phyloP scores from a whole-genome alignment of 1,284 basidiomycete genomes.

The Tetrapyrgos nigripes region DNA sequence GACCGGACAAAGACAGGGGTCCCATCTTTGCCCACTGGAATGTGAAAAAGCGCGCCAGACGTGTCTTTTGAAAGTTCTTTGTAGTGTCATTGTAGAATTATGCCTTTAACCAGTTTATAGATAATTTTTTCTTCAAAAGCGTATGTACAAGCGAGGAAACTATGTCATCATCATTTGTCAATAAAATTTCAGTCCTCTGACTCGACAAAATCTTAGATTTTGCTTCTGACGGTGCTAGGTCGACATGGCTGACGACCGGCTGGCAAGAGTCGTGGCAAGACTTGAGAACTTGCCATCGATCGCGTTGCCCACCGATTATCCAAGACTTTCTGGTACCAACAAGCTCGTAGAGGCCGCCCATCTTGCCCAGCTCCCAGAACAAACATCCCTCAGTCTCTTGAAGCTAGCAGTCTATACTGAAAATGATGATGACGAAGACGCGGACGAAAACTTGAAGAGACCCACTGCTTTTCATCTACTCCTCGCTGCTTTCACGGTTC shows the following conservation, averaged over 20 bases:
- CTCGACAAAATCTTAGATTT: not conserved
- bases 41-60: too few relatives aligned
- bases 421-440: slow-evolving; percentile 63
- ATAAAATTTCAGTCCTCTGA: not conserved
- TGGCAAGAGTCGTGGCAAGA: slow-evolving; percentile 63
- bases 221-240: not conserved
- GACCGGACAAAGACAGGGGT: too few relatives aligned
- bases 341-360: slow-evolving; percentile 84
- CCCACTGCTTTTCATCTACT: slow-evolving; percentile 94
- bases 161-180: not conserved
- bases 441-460: slow-evolving; percentile 43
- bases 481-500: slow-evolving; percentile 88
- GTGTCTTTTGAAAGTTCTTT: too few relatives aligned
- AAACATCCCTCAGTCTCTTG: slow-evolving; percentile 72
- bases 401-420: slow-evolving; percentile 81
- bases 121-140: too few relatives aligned
- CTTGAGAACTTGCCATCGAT: slow-evolving; percentile 87
- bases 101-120: too few relatives aligned
- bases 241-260: slow-evolving; percentile 36
- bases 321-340: slow-evolving; percentile 77
- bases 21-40: too few relatives aligned
- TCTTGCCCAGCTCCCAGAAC: slow-evolving; percentile 67
- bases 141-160: too few relatives aligned
- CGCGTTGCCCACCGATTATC: slow-evolving; percentile 96
- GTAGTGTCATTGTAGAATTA: too few relatives aligned